These are phyloP conservation scores for Podaxis carcinomalis DNA, from an alignment of 768 basidiomycete genomes.

Conservation along the genomic window DNA sequence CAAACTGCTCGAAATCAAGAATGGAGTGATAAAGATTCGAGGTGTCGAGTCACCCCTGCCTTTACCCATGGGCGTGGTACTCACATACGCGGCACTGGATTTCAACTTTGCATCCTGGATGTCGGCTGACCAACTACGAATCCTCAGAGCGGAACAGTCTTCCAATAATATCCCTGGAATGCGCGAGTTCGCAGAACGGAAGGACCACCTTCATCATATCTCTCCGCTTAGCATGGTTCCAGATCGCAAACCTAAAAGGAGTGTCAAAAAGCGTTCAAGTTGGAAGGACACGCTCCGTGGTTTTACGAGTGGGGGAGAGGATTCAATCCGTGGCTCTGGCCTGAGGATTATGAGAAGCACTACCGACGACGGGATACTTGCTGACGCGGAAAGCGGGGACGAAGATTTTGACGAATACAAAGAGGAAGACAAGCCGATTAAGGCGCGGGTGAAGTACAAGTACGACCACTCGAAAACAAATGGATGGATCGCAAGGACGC, in stretches of 20 bases:
- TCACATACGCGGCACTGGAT: conserved; percentile 90
- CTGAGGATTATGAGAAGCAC: conserved; percentile 5
- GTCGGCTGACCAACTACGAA: conserved; percentile 76
- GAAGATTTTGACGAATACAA: conserved; percentile 40
- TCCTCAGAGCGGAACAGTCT: conserved; percentile 85
- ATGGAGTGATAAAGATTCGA: conserved; percentile 26
- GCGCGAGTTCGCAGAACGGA: conserved; percentile 67
- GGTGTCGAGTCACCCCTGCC: conserved; percentile 43
- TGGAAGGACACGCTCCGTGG: conserved; percentile 58
- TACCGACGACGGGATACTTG: conserved; percentile 42
- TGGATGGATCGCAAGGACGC: conserved; percentile 25
- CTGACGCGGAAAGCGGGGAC: conserved; percentile 53
- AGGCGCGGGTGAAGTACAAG: conserved; percentile 65
- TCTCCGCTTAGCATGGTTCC: conserved; percentile 91
- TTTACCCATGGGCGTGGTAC: conserved; percentile 75
- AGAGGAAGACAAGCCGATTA: conserved; percentile 74
- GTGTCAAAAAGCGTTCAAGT: conserved; percentile 49
- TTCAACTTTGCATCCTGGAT: conserved; percentile 99
- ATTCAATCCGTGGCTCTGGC: conserved; percentile 5
- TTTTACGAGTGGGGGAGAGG: conserved; percentile 37
- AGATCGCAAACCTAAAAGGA: conserved; percentile 51
- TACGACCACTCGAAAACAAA: conserved; percentile 29
- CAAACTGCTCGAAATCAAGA: conserved; percentile 72
- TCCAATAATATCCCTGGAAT: conserved; percentile 75
- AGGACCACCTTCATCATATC: conserved; percentile 84